Conservation (phyloP, 129 eudicot genomes). For the Gnaphalium uliginosum region DNA sequence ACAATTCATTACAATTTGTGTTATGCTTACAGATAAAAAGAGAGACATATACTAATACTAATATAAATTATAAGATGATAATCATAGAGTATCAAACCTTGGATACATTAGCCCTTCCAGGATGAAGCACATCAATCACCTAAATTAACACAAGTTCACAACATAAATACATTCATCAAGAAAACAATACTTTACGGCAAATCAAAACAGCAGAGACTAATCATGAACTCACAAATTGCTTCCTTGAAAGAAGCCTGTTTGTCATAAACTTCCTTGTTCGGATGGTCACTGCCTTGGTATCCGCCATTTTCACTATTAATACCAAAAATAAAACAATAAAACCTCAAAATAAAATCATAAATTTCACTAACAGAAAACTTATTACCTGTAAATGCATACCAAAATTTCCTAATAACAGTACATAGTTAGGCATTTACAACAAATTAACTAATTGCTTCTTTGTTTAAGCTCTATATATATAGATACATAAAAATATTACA, state of each 20-base stretch:
- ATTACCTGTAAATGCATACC: no score
- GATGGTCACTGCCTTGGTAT: conserved; percentile 38
- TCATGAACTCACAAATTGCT: conserved; percentile 37
- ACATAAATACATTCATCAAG: background rate
- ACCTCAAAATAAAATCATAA: background rate
- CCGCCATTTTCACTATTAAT: conserved; percentile 37
- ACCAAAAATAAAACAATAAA: background rate
- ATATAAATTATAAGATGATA: background rate
- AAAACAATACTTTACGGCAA: background rate
- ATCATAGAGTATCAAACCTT: conserved; percentile 24
- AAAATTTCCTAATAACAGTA: no score
- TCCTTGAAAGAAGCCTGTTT: conserved; percentile 43
- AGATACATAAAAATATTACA: no score
- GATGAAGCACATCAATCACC: conserved; percentile 48
- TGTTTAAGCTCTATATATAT: no score
- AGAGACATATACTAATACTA: background rate
- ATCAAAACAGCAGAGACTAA: background rate
- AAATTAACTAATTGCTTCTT: no score
- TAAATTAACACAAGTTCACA: conserved; percentile 10
- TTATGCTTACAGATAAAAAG: background rate
- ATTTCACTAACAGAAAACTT: background rate
- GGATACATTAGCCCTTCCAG: conserved; percentile 42
- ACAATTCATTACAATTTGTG: background rate
- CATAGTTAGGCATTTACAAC: no score
- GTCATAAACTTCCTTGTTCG: conserved; percentile 47